Evolutionary conservation across 2,329 filamentous ascomycete species (phyloP), one percentile per base, ranked within the genome.

Genomic region (Diplodia mutila): DNA sequence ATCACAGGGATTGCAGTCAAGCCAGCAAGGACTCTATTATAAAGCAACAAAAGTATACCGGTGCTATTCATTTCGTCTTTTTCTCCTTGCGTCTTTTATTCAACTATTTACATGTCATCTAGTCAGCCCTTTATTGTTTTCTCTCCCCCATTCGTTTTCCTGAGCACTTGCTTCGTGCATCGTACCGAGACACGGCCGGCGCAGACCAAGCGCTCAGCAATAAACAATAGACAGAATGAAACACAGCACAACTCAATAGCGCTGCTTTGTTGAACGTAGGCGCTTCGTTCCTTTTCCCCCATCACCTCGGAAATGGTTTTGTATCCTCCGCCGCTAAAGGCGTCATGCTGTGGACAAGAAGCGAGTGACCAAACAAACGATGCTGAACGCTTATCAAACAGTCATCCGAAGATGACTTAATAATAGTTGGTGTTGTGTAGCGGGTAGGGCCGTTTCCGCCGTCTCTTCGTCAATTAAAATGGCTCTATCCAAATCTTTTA

Each of bases 401-500:
- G 18, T 42, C 18, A n/a, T 11, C n/a, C 42, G 18, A 46, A 46
- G 2, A 46, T 46, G 7, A 21, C 49, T 23, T 27, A n/a, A 29
- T n/a, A 42, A 59, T 16, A 14, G 21, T 16, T 34, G 39, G 55
- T 46, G 39, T 6, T 63, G 59, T 32, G 27, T 63, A 9, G 59
- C 12, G 49, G 59, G 12, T 51, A 63, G 59, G 59, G 59, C 59
- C 46, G 61, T 65, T 61, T 42, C 61, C 61, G 61, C 61, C 61
- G 61, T 65, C 61, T 65, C 61, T 53, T 65, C 61, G 49, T 65
- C 61, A 65, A 65, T 65, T 65, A 65, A 65, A 65, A 63, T 34
- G 48, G 61, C 61, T 65, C 49, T 65, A 65, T 65, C 61, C 49
- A 51, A 53, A 42, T 52, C 32, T 39, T 53, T 51, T 39, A 18